Base-by-base conservation (phyloP, 108 stramenopile genomes). In the Phaeodactylum tricornutum region DNA sequence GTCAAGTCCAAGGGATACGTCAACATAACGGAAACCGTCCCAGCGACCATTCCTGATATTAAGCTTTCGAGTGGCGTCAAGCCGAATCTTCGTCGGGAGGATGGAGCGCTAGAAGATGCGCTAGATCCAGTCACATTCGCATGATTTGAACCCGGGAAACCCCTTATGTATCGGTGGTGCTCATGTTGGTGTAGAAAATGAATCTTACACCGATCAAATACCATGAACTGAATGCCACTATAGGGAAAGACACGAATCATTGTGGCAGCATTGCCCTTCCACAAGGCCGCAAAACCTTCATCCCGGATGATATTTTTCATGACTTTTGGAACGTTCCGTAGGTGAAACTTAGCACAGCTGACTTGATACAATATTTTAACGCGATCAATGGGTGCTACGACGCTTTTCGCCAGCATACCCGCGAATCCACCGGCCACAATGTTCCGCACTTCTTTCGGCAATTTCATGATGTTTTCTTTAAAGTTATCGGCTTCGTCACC, bases 231-330 rank as follows among this genome's bases (percentile, higher is more conserved):
- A 54, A 95, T 89, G 17, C 94, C 97, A 17, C 82, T 71, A 55
- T 98, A 98, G 8, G 97, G 97, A 74, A 93, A 91, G 14, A 98
- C 95, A 26, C 97, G 85, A 40, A 94, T 75, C 79, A 96, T 81
- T 11, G 94, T 96, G 21, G 94, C 97, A 36, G 67, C 68, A 71
- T 98, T 95, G 2, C 97, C 97, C 55, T 91, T 93, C 95, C 95
- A 96, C 16, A 96, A 58, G 2, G 91, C 94, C 11, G 50, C 29
- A 32, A 75, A 43, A 0, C 96, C 96, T 66, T 96, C 95, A 33
- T 72, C 55, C 20, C 68, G 55, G 5, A 85, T 40, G 45, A 92
- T 92, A 21, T 47, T 57, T 22, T 40, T 49, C 5, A 79, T 81
- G 38, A 85, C 77, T 0, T 21, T 12, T 4, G 90, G 90, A 17